phyloP scores from a whole-genome alignment of 2,329 filamentous ascomycete species.

The Dothistroma pini region DNA sequence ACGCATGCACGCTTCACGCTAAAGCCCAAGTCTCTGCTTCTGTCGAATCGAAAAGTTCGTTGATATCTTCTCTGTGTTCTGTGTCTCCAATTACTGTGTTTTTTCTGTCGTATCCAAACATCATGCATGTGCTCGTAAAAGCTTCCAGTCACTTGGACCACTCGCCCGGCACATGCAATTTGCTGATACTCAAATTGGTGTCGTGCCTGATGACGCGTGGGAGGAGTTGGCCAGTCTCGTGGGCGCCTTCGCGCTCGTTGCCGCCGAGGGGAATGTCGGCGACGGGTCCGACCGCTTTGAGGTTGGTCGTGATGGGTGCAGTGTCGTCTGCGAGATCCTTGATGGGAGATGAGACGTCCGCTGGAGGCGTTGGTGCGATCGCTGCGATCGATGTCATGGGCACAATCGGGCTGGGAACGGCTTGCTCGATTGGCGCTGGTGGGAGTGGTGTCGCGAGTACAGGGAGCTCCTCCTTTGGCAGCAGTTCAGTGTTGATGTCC shows the following conservation, averaged over 20 bases:
- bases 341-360: neutral
- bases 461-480: neutral
- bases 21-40: neutral
- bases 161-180: slow-evolving; percentile 66
- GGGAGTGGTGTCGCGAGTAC: neutral
- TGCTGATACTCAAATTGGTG: slow-evolving; percentile 54
- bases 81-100: neutral
- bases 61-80: neutral
- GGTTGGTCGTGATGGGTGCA: neutral
- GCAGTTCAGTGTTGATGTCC: neutral
- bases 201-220: slow-evolving; percentile 48
- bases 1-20: neutral
- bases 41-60: too few relatives aligned
- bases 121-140: neutral
- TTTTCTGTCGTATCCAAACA: neutral
- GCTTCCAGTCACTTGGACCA: slow-evolving; percentile 35
- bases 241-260: slow-evolving; percentile 34
- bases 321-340: neutral
- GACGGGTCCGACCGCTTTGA: neutral
- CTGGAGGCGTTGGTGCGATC: neutral
- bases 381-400: neutral
- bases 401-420: neutral
- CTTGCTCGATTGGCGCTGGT: neutral
- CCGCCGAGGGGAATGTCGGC: slow-evolving; percentile 26
- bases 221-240: slow-evolving; percentile 43